These are phyloP conservation scores for Ogataea populi-albae DNA, from an alignment of 805 yeast species.

Conservation along the genomic window DNA sequence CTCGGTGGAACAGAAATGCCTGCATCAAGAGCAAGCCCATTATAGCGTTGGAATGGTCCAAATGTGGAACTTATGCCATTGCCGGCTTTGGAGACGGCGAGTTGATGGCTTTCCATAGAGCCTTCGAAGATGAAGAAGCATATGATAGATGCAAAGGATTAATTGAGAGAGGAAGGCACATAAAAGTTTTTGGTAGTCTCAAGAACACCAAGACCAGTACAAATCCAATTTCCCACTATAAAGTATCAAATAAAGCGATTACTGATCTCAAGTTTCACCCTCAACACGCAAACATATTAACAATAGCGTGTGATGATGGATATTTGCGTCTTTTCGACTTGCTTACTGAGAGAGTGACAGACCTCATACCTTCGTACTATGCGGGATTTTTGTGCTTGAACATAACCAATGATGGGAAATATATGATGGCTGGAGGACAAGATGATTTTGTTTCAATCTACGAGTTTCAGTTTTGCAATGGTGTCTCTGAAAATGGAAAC, in stretches of 20 bases:
- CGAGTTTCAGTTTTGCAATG: slow-evolving; percentile 28
- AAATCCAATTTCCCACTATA: slow-evolving; percentile 59
- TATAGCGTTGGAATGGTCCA: slow-evolving; percentile 46
- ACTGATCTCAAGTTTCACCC: slow-evolving; percentile 48
- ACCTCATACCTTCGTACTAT: slow-evolving; percentile 60
- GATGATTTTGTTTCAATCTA: slow-evolving; percentile 49
- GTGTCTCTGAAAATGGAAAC: slow-evolving; percentile 15
- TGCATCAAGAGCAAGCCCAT: slow-evolving; percentile 41
- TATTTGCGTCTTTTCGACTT: slow-evolving; percentile 56
- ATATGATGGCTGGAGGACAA: slow-evolving; percentile 50
- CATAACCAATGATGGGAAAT: slow-evolving; percentile 48
- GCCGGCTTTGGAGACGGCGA: slow-evolving; percentile 68
- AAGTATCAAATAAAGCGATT: slow-evolving; percentile 56
- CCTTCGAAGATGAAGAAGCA: slow-evolving; percentile 44
- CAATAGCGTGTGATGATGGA: slow-evolving; percentile 66
- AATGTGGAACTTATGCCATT: slow-evolving; percentile 44
- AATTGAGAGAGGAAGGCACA: slow-evolving; percentile 33
- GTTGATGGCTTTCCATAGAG: slow-evolving; percentile 48
- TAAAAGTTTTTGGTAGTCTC: slow-evolving; percentile 28
- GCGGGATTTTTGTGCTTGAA: slow-evolving; percentile 56
- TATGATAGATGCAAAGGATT: slow-evolving; percentile 15
- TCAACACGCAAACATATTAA: slow-evolving; percentile 36
- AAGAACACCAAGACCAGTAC: slow-evolving; percentile 6
- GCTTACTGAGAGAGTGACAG: slow-evolving; percentile 41
- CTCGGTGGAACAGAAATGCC: slow-evolving; percentile 52